Base-by-base conservation (phyloP, 2,329 filamentous ascomycete species). In the Claviceps humidiphila region DNA sequence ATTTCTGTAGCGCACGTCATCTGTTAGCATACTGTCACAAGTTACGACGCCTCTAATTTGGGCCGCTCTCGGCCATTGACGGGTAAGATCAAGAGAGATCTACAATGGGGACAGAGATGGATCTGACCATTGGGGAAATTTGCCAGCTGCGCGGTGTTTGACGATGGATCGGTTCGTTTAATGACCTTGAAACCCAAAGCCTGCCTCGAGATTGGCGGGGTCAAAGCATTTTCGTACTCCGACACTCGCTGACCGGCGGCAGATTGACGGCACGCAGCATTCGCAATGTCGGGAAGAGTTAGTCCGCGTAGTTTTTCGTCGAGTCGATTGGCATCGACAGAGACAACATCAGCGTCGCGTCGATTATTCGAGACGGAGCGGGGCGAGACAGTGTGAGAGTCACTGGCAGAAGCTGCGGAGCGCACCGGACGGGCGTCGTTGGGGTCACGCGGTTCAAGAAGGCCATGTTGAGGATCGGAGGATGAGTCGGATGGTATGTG, bases 91-190 rank as follows among this genome's bases (percentile, higher is more conserved):
- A 9, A 30, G 8, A 11, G 9, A 34, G 30, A 34, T 34, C 30
- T 34, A 34, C 13, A 22, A 17, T 13, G 20, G 16, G 42, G 14
- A 48, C 43, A 40, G 41, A 22, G 6, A 63, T 5, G 30, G 8
- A 16, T 22, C 76, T 60, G 71, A 95, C 90, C 90, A 73, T 95
- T 95, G 6, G 91, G 89, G 57, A 95, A 83, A 57, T 80, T 72
- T 40, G 67, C 63, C 43, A 81, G 67, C 55, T 73, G 72, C 16
- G 68, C 63, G 44, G 74, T 68, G 45, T 65, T 64, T 11, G n/a
- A 47, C 3, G 64, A 67, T 45, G 67, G 57, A 52, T 68, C 68
- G 44, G 66, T 60, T 56, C 73, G 72, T 65, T 75, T 78, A 52
- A 74, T 67, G 53, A 82, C 73, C 62, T 75, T 77, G 65, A 83